Base-by-base conservation (phyloP, 192 early-diverging fungal genomes). In the Paraglomus brasilianum region DNA sequence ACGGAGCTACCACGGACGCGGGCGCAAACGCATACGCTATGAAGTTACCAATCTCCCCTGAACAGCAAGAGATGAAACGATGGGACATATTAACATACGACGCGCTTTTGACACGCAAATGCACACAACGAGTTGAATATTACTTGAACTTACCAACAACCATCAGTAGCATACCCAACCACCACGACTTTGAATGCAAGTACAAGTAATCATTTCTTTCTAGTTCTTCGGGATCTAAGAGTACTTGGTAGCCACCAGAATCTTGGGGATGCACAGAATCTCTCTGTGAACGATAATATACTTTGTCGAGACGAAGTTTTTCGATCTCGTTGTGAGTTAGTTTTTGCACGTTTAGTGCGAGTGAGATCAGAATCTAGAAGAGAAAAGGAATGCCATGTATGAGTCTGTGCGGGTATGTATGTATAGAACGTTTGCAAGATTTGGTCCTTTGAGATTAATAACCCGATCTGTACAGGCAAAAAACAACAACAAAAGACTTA, bases 21-120 rank as follows among this genome's bases (percentile, higher is more conserved):
- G 86, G 87, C 10, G 89, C 88, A 73, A 87, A 91, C 8, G 87
- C 89, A 72, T 91, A 91, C 2, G 89, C 89, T 74, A 81, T 55
- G 76, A 87, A 79, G 72, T 87, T 73, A 17, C 72, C 74, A 13
- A 70, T 70, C 43, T 79, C 73, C 14, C 74, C 74, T 41, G 77
- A 43, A 55, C n/a, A n/a, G 8, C 41, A 47, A 21, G 38, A 51
- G 52, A 70, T 11, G 44, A 53, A 50, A 24, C 11, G 52, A 60
- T 36, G 19, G 48, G 9, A 36, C 30, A 5, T 6, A 21, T 43
- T 39, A 72, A n/a, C 10, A 30, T 71, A 24, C 15, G 15, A 17
- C 4, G n/a, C 41, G 5, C 57, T 39, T 72, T 47, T 10, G 17
- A 59, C 22, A 40, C n/a, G 4, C 11, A 19, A 48, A 40, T 21